phyloP scores from a whole-genome alignment of 306 rosid species.

The Oxytropis ochrocephala region DNA sequence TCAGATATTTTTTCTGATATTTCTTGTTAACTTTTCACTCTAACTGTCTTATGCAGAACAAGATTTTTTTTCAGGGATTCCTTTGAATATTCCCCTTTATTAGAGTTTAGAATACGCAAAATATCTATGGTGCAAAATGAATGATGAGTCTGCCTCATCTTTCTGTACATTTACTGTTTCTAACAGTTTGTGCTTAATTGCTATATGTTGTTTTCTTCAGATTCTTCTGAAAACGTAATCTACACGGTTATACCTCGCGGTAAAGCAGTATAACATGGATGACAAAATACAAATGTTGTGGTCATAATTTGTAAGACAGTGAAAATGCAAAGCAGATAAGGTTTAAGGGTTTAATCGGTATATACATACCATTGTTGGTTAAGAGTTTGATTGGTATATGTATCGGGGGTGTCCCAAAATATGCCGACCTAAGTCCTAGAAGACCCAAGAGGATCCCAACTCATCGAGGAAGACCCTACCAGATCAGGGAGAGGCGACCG shows the following conservation, averaged over 20 bases:
- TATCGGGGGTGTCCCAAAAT: too few species aligned
- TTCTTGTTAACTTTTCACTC: constrained; percentile 6
- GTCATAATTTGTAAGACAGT: background rate
- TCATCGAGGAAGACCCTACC: too few species aligned
- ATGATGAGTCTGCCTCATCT: constrained; percentile 9
- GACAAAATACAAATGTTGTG: background rate
- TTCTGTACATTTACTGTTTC: background rate
- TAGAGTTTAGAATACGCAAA: constrained; percentile 11
- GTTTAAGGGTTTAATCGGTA: too few species aligned
- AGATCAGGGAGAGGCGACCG: too few species aligned
- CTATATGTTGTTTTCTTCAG: background rate
- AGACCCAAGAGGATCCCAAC: too few species aligned
- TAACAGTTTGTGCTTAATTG: constrained; percentile 1
- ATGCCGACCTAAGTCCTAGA: too few species aligned
- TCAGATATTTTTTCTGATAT: background rate
- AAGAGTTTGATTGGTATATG: too few species aligned
- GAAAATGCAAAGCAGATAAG: too few species aligned
- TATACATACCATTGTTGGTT: too few species aligned
- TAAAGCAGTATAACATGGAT: background rate
- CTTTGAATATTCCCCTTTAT: background rate
- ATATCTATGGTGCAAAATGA: constrained; percentile 16
- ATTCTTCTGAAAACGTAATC: background rate
- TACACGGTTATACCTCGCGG: background rate
- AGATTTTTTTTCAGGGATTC: constrained; percentile 1
- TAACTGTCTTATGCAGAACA: background rate